phyloP scores from a whole-genome alignment of 108 stramenopile species.

The Cyclotella baltica region DNA sequence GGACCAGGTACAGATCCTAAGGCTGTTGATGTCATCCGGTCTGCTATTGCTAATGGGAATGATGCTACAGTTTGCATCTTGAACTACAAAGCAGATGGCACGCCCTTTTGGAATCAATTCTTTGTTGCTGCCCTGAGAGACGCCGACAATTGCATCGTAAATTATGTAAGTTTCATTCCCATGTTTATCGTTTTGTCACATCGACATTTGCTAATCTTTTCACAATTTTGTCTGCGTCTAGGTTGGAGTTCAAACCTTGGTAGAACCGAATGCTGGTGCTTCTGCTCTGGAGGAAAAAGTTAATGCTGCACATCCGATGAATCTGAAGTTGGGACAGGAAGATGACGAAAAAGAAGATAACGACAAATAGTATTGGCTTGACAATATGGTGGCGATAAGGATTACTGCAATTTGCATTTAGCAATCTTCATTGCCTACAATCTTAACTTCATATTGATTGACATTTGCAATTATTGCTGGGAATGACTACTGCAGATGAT shows the following conservation, averaged over 20 bases:
- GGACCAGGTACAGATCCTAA: slow-evolving; percentile 94
- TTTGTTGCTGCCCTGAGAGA: slow-evolving; percentile 95
- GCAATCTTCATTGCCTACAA: too few relatives aligned
- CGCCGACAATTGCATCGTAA: slow-evolving; percentile 92
- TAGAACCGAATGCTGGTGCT: slow-evolving; percentile 82
- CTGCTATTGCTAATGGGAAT: slow-evolving; percentile 81
- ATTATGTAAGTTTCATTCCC: slow-evolving; percentile 78
- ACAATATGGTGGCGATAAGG: background rate
- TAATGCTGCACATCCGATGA: slow-evolving; percentile 76
- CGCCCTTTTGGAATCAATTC: slow-evolving; percentile 98
- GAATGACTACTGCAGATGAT: too few relatives aligned
- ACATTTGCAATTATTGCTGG: too few relatives aligned
- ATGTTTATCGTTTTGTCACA: background rate
- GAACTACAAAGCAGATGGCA: slow-evolving; percentile 98
- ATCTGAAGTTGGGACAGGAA: slow-evolving; percentile 21
- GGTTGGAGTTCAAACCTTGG: slow-evolving; percentile 92
- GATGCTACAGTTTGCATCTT: slow-evolving; percentile 92
- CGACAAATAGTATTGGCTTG: background rate
- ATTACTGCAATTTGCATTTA: background rate
- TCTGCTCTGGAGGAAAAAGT: slow-evolving; percentile 86
- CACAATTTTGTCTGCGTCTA: slow-evolving; percentile 19
- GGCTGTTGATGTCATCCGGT: slow-evolving; percentile 89
- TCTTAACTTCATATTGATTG: too few relatives aligned
- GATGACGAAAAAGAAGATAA: slow-evolving; percentile 30
- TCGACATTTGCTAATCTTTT: background rate